A percentile compares a stretch with the other conserved stretches of the same genome.
These are phyloP conservation scores for Polygonum maritimum DNA, from an alignment of 148 eudicot species.

Conservation along the genomic window DNA sequence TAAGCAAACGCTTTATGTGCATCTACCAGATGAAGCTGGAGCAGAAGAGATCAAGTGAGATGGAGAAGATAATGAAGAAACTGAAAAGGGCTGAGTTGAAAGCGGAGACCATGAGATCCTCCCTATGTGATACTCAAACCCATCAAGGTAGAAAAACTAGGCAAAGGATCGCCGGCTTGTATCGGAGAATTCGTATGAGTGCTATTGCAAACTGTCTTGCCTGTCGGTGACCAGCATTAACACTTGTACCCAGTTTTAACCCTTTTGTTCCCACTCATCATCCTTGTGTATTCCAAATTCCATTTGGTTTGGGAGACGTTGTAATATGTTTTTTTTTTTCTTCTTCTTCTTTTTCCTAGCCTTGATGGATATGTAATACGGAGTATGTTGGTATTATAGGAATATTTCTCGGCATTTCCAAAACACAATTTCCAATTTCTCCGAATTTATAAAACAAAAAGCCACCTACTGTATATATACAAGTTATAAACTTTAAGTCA, in stretches of 20 bases:
- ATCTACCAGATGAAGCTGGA: slow-evolving; percentile 71
- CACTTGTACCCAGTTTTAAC: no score
- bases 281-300: not conserved
- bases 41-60: slow-evolving; percentile 52
- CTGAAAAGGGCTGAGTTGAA: slow-evolving; percentile 48
- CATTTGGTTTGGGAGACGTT: not conserved
- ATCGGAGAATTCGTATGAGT: not conserved
- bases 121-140: slow-evolving; percentile 18
- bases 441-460: no score
- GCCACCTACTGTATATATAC: no score
- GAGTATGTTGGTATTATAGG: no score
- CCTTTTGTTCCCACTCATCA: not conserved
- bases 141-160: not conserved
- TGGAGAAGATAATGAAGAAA: slow-evolving; percentile 65
- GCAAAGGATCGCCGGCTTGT: not conserved
- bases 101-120: slow-evolving; percentile 63
- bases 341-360: no score
- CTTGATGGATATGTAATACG: no score
- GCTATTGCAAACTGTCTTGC: not conserved
- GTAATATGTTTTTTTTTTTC: no score
- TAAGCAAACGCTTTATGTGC: not conserved
- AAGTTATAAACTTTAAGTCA: no score
- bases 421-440: no score
- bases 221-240: not conserved
- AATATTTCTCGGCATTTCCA: no score